Evolutionary conservation across 2,329 filamentous ascomycete genomes (phyloP).

Genomic region (Claviceps fusiformis): DNA sequence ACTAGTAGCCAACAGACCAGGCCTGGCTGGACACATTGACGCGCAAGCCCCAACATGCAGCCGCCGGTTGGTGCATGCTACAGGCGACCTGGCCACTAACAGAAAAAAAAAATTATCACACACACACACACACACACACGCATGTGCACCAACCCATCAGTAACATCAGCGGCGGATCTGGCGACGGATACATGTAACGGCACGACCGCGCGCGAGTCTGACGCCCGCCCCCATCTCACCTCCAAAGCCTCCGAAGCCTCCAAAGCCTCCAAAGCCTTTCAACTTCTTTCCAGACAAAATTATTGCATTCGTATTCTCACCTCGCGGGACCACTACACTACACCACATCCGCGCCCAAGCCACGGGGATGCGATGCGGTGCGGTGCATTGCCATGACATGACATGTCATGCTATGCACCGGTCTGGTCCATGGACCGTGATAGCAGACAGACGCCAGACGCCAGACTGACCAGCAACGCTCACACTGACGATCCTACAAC

Average conservation of each 20-base stretch:
- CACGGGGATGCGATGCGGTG: background rate
- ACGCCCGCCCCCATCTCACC: background rate
- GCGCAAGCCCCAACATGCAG: background rate
- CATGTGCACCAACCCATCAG: background rate
- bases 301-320: constrained; percentile 1
- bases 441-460: background rate
- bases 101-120: background rate
- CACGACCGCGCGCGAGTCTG: background rate
- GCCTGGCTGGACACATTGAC: background rate
- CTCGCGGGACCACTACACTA: background rate
- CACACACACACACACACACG: background rate
- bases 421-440: background rate
- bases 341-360: background rate
- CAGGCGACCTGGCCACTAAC: background rate
- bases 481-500: background rate
- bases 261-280: background rate
- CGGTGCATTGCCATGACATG: background rate
- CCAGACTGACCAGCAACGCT: background rate
- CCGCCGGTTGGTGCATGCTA: background rate
- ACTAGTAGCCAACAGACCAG: no score
- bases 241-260: no score
- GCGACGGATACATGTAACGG: background rate
- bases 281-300: background rate
- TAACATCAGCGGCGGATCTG: background rate
- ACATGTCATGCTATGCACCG: background rate